Conservation (phyloP, 805 yeast genomes). For the Pichia cabralensis region DNA sequence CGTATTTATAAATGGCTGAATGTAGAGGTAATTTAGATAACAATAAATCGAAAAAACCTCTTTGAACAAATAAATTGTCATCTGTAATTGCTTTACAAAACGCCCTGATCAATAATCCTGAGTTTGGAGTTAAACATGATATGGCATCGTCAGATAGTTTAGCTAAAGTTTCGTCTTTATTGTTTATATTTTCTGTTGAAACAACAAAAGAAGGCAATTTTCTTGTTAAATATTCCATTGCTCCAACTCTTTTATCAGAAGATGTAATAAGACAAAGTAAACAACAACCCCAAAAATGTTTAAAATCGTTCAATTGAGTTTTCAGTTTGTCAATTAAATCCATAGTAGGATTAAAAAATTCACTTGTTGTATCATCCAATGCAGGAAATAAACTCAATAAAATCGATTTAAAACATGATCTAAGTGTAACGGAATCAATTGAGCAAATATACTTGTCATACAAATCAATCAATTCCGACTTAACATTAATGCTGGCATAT, state of each 20-base stretch:
- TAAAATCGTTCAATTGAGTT: slow-evolving; percentile 47
- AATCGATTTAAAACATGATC: slow-evolving; percentile 55
- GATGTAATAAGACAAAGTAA: slow-evolving; percentile 68
- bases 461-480: slow-evolving; percentile 61
- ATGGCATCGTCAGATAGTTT: slow-evolving; percentile 33
- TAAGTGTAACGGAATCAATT: slow-evolving; percentile 39
- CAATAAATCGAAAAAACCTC: slow-evolving; percentile 82
- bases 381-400: slow-evolving; percentile 74
- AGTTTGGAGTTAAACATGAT: slow-evolving; percentile 61
- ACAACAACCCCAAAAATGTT: slow-evolving; percentile 79
- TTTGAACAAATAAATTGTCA: slow-evolving; percentile 63
- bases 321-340: slow-evolving; percentile 52
- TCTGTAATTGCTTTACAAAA: slow-evolving; percentile 57
- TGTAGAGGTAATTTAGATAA: slow-evolving; percentile 57
- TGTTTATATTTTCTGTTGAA: neutral
- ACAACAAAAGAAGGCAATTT: slow-evolving; percentile 50
- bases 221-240: slow-evolving; percentile 62
- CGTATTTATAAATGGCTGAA: slow-evolving; percentile 41
- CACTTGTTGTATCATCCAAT: slow-evolving; percentile 86
- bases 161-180: slow-evolving; percentile 8
- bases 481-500: slow-evolving; percentile 81
- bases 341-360: slow-evolving; percentile 56
- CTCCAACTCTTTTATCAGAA: slow-evolving; percentile 76
- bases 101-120: slow-evolving; percentile 70
- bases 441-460: slow-evolving; percentile 46